Evolutionary conservation across 2,329 filamentous ascomycete species (phyloP), one percentile per base, ranked within the genome.

Genomic region (Aotearoamyces nothofagi): DNA sequence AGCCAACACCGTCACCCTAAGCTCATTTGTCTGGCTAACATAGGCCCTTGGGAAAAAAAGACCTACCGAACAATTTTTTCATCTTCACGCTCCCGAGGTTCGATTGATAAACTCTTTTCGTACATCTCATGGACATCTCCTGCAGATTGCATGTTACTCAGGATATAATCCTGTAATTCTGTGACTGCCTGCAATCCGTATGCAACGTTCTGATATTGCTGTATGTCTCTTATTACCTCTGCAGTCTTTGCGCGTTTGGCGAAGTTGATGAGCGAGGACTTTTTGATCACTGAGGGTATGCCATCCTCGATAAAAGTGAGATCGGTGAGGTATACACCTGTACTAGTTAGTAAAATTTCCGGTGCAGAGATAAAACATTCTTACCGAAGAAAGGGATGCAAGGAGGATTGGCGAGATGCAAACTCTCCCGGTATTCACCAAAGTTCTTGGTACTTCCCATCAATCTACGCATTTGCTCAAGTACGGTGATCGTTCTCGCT

Each of bases 91-190:
- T 98, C 90, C 46, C 90, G 71, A 38, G 90, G 90, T 54, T 98
- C 90, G 35, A 98, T 76, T 47, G 77, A 68, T 57, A 98, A 62
- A 58, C 84, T 93, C 65, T 86, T 86, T 55, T 96, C 86, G 61
- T 96, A 98, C 90, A 96, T 96, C 62, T 96, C 87, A 54, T 96
- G 86, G 38, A 98, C 90, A 52, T 96, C 87, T 29, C 84, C 81
- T 4, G 90, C 87, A 16, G 78, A 78, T 57, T 92, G 79, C 80
- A 96, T 92, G 53, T 96, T 94, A 52, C 76, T 86, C 42, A 94
- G 58, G 40, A 98, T 93, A 56, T 96, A 98, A 43, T 96, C 86
- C 52, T 96, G 87, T 40, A 98, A 63, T 56, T 96, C 90, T 2
- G 76, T 69, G 10, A 98, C 87, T 0, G 84, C 69, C 49, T 92